These are phyloP conservation scores for Spencermartinsiella europaea DNA, from an alignment of 805 yeast genomes.

Conservation along the genomic window DNA sequence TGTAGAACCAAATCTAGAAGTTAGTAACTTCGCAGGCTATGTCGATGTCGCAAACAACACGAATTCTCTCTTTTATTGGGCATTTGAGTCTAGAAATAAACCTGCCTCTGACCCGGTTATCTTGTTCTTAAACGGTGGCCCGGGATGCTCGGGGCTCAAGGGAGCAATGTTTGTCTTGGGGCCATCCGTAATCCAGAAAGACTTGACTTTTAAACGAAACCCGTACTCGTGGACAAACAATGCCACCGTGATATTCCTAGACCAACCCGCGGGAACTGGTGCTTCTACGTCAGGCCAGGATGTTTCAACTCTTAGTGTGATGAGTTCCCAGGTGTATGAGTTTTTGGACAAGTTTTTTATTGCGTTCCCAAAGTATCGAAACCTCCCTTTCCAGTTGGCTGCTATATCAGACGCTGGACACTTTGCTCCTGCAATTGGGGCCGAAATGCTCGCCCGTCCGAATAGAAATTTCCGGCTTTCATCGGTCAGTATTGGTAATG, in stretches of 20 bases:
- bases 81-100: constrained; percentile 85
- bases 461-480: constrained; percentile 57
- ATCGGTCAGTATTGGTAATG: constrained; percentile 86
- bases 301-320: constrained; percentile 67
- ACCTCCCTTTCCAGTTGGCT: constrained; percentile 68
- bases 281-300: constrained; percentile 69
- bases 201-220: constrained; percentile 66
- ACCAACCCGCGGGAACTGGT: constrained; percentile 93
- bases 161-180: constrained; percentile 91
- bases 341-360: constrained; percentile 79
- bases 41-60: constrained; percentile 58
- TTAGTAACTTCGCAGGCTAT: constrained; percentile 75
- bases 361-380: constrained; percentile 67
- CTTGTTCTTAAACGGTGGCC: constrained; percentile 94
- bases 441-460: constrained; percentile 42
- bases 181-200: constrained; percentile 66
- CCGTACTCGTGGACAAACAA: constrained; percentile 89
- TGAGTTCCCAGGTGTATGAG: constrained; percentile 81
- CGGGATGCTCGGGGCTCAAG: constrained; percentile 89
- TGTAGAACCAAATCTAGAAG: constrained; percentile 28
- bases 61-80: constrained; percentile 69
- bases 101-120: constrained; percentile 83
- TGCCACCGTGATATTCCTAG: constrained; percentile 85
- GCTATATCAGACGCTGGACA: constrained; percentile 95
- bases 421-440: constrained; percentile 76